A percentile compares a stretch with the other conserved stretches of the same genome.
phyloP scores from a whole-genome alignment of 805 yeast genomes.

The Kodamaea kaohsiungensis region DNA sequence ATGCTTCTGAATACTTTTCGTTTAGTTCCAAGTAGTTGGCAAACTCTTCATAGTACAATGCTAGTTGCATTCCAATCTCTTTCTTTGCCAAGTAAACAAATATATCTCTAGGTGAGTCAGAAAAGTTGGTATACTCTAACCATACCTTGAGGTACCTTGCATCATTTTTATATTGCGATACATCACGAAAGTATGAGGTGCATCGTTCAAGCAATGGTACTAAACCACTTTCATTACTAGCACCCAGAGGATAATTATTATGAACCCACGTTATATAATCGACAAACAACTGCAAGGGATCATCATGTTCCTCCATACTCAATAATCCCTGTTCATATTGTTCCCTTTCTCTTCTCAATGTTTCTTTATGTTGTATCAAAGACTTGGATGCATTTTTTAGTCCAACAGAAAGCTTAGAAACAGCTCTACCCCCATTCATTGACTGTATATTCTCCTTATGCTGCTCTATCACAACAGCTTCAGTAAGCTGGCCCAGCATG shows the following conservation, averaged over 20 bases:
- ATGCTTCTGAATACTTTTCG: constrained; percentile 54
- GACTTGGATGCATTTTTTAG: constrained; percentile 27
- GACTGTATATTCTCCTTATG: constrained; percentile 82
- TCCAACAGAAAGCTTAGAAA: constrained; percentile 50
- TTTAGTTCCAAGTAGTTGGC: constrained; percentile 60
- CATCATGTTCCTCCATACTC: constrained; percentile 66
- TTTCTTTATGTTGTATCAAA: constrained; percentile 23
- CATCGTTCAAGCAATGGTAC: constrained; percentile 67
- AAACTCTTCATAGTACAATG: constrained; percentile 78
- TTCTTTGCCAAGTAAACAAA: constrained; percentile 71
- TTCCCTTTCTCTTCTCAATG: constrained; percentile 36
- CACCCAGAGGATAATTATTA: constrained; percentile 61
- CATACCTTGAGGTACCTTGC: constrained; percentile 78
- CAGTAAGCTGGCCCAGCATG: constrained; percentile 9
- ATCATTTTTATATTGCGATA: constrained; percentile 72
- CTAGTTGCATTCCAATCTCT: constrained; percentile 65
- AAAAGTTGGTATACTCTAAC: constrained; percentile 71
- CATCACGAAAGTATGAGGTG: constrained; percentile 66
- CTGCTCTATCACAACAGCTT: constrained; percentile 27
- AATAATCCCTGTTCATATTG: constrained; percentile 52
- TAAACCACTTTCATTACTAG: constrained; percentile 63
- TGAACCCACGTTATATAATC: constrained; percentile 76
- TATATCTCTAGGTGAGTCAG: constrained; percentile 69
- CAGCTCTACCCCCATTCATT: constrained; percentile 67
- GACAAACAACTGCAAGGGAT: constrained; percentile 77